phyloP scores from a whole-genome alignment of 1,284 basidiomycete species.

The Cutaneotrichosporon mucoides region DNA sequence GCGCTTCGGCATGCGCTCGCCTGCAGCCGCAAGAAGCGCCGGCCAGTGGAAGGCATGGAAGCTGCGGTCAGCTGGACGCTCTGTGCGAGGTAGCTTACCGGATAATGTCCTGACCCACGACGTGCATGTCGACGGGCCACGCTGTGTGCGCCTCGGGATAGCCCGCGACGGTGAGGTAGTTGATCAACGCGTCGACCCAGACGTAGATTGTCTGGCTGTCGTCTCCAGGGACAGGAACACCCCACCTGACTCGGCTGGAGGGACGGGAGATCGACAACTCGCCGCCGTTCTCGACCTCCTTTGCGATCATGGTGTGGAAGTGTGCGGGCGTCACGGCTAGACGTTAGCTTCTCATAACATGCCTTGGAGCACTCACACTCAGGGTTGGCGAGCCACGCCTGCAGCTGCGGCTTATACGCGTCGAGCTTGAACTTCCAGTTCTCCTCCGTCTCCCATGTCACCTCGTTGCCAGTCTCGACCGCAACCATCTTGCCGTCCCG shows the following conservation, averaged over 20 bases:
- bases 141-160: constrained; percentile 60
- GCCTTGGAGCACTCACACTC: constrained; percentile 42
- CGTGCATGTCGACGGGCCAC: constrained; percentile 83
- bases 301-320: constrained; percentile 24
- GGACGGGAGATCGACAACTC: constrained; percentile 80
- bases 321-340: constrained; percentile 30
- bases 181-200: constrained; percentile 87
- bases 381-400: constrained; percentile 60
- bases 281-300: constrained; percentile 49
- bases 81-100: constrained; percentile 52
- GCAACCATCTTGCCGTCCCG: constrained; percentile 54
- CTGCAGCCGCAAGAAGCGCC: constrained; percentile 73
- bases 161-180: constrained; percentile 78
- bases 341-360: not conserved
- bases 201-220: constrained; percentile 83
- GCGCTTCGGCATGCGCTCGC: constrained; percentile 61
- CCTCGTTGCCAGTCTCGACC: constrained; percentile 70
- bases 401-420: constrained; percentile 59
- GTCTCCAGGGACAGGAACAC: constrained; percentile 79
- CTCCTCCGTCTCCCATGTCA: constrained; percentile 74
- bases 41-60: constrained; percentile 92
- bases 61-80: constrained; percentile 45
- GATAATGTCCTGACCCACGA: constrained; percentile 91
- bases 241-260: constrained; percentile 71
- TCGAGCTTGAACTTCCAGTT: constrained; percentile 89